phyloP scores from a whole-genome alignment of 2,329 filamentous ascomycete species.

The Cercospora sojina region DNA sequence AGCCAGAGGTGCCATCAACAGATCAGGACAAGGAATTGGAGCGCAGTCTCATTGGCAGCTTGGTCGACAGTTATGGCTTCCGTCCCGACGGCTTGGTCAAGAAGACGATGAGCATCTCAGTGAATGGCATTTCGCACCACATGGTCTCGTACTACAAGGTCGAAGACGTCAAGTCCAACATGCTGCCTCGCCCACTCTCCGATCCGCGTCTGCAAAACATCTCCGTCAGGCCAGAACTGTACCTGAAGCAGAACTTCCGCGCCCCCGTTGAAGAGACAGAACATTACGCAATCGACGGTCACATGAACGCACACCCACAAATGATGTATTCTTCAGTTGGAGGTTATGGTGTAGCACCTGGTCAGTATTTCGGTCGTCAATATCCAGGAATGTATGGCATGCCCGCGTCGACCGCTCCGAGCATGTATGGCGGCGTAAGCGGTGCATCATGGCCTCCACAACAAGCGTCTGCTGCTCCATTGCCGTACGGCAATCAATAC shows the following conservation, averaged over 20 bases:
- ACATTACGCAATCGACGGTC: slow-evolving; percentile 39
- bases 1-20: slow-evolving; percentile 32
- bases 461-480: slow-evolving; percentile 26
- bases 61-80: slow-evolving; percentile 88
- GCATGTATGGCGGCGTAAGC: slow-evolving; percentile 33
- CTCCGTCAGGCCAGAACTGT: slow-evolving; percentile 39
- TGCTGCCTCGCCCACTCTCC: slow-evolving; percentile 58
- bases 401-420: slow-evolving; percentile 25
- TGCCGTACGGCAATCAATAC: slow-evolving; percentile 33
- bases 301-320: slow-evolving; percentile 39
- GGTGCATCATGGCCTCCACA: slow-evolving; percentile 33
- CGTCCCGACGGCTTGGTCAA: slow-evolving; percentile 80
- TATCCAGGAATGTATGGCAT: slow-evolving; percentile 37
- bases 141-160: slow-evolving; percentile 86
- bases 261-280: slow-evolving; percentile 41
- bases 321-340: slow-evolving; percentile 37
- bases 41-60: slow-evolving; percentile 70
- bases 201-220: slow-evolving; percentile 46
- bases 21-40: slow-evolving; percentile 51
- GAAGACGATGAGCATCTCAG: slow-evolving; percentile 83
- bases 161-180: slow-evolving; percentile 68
- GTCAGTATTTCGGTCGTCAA: slow-evolving; percentile 35
- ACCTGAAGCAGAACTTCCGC: slow-evolving; percentile 43
- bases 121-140: slow-evolving; percentile 74
- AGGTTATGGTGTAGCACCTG: slow-evolving; percentile 34